A percentile compares a stretch with the other conserved stretches of the same genome.
Conservation (phyloP, 495 filamentous ascomycete genomes). For the Thozetella sp. region DNA sequence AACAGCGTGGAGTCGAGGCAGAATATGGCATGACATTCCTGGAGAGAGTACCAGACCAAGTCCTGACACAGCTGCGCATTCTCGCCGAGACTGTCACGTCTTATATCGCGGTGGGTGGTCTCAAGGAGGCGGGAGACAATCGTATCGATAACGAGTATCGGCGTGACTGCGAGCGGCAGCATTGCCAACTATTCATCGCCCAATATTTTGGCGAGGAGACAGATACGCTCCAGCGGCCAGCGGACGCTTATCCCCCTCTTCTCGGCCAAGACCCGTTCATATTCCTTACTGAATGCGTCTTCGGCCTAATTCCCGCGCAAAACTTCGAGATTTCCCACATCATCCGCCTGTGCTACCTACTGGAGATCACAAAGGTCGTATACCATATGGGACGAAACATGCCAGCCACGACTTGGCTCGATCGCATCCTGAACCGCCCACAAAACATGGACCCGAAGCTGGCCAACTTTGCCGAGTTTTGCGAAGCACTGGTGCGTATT, state of each 20-base stretch:
- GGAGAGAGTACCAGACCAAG: conserved; percentile 81
- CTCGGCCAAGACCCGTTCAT: conserved; percentile 80
- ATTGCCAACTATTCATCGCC: conserved; percentile 73
- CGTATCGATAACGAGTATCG: conserved; percentile 68
- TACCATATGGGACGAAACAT: conserved; percentile 49
- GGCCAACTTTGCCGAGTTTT: conserved; percentile 45
- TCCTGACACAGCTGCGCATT: conserved; percentile 86
- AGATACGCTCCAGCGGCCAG: conserved; percentile 21
- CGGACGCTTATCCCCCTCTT: conserved; percentile 63
- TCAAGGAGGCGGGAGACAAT: conserved; percentile 60
- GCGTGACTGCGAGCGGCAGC: conserved; percentile 69
- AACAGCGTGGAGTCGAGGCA: conserved; percentile 83
- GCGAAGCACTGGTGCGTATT: conserved; percentile 30
- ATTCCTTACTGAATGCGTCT: conserved; percentile 80
- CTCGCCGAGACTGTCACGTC: conserved; percentile 85
- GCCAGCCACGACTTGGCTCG: conserved; percentile 34
- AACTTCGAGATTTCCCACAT: conserved; percentile 79
- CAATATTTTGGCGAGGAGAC: conserved; percentile 43
- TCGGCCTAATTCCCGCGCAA: conserved; percentile 47
- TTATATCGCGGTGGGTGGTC: conserved; percentile 76
- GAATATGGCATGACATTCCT: conserved; percentile 75
- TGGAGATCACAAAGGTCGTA: conserved; percentile 83
- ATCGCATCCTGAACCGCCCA: conserved; percentile 30
- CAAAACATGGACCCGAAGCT: conserved; percentile 30
- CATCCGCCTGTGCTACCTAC: conserved; percentile 86